These are phyloP conservation scores for Alternaria arbusti DNA, from an alignment of 2,329 filamentous ascomycete species.

Conservation along the genomic window DNA sequence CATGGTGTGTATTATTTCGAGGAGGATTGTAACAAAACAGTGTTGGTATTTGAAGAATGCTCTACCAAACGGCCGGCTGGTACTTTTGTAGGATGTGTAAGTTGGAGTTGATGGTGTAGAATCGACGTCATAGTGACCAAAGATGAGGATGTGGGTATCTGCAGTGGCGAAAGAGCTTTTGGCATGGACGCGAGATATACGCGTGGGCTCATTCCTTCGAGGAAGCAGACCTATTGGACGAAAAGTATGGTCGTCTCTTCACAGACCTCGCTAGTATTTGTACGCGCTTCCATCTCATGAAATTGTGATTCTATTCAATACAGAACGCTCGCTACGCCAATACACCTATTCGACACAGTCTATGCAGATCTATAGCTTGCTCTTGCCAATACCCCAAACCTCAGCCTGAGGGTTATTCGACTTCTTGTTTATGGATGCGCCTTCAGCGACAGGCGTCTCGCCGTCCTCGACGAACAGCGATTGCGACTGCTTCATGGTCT, in stretches of 20 bases:
- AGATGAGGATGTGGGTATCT: background rate
- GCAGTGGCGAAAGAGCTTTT: background rate
- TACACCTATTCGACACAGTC: background rate
- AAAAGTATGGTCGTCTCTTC: too few species aligned
- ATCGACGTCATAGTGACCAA: conserved; percentile 11
- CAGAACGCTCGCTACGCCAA: background rate
- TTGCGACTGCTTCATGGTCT: conserved; percentile 49
- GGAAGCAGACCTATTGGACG: too few species aligned
- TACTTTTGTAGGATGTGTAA: background rate
- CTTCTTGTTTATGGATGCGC: conserved; percentile 36
- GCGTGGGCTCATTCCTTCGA: background rate
- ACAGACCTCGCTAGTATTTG: too few species aligned
- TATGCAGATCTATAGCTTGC: conserved; percentile 44
- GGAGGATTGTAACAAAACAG: too few species aligned
- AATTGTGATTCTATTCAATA: background rate
- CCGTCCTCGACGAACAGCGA: conserved; percentile 44
- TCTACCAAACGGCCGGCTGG: too few species aligned
- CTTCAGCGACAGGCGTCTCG: conserved; percentile 25
- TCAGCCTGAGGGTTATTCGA: conserved; percentile 51
- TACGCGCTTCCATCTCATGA: too few species aligned
- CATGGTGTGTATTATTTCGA: too few species aligned
- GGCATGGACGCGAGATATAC: background rate
- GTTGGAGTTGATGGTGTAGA: background rate
- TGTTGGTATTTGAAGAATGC: too few species aligned
- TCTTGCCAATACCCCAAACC: conserved; percentile 53